These are phyloP conservation scores for Pterocarpus santalinus DNA, from an alignment of 306 rosid species.

Conservation along the genomic window DNA sequence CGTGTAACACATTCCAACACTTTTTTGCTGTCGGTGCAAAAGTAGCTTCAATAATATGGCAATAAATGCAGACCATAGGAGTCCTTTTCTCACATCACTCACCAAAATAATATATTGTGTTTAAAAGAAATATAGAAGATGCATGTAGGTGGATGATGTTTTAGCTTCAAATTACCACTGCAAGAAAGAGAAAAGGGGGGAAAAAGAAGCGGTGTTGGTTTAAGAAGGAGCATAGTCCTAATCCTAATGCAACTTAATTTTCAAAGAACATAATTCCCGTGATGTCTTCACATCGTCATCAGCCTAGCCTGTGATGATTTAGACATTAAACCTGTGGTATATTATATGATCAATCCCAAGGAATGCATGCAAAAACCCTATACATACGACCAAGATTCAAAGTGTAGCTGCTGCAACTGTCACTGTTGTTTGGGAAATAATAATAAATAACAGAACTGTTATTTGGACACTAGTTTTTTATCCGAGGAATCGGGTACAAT, in stretches of 20 bases:
- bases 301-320: conserved; percentile 9
- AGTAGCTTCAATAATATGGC: conserved; percentile 27
- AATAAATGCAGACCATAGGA: conserved; percentile 1
- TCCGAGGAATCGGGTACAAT: too few species aligned
- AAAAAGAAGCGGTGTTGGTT: background rate
- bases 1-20: conserved; percentile 29
- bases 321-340: conserved; percentile 16
- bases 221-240: background rate
- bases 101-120: background rate
- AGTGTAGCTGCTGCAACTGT: background rate
- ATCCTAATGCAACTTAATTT: conserved; percentile 16
- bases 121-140: background rate
- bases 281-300: conserved; percentile 27
- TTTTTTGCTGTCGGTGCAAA: conserved; percentile 2
- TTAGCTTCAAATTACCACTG: conserved; percentile 16
- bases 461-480: too few species aligned
- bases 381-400: conserved; percentile 11
- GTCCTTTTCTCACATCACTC: conserved; percentile 27
- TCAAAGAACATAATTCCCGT: conserved; percentile 1
- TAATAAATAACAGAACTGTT: too few species aligned
- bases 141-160: conserved; percentile 15
- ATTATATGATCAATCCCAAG: background rate
- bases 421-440: background rate
- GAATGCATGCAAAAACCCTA: conserved; percentile 12
- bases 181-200: background rate